Evolutionary conservation across 208 protist genomes (phyloP), one percentile per base, ranked within the genome.

Genomic region (Trypanosoma cruzi): DNA sequence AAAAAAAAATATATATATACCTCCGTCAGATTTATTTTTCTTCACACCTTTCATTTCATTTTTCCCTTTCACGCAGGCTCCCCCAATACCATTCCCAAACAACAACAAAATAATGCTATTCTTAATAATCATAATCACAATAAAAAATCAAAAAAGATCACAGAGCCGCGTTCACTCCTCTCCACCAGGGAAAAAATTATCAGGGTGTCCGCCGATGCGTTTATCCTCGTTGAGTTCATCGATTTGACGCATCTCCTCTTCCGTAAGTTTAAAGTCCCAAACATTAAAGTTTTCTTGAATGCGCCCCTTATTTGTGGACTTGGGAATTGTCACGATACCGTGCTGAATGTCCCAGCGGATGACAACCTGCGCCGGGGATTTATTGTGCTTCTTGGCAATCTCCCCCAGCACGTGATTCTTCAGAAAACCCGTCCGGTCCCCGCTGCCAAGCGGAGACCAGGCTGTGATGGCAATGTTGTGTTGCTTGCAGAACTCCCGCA

Each of bases 201-300:
- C 69, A 1, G 85, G 82, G 56, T 85, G 40, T 10, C 56, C 53
- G 28, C 82, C 77, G 24, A 85, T 63, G 31, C 87, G 85, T 42
- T 75, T 74, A 54, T 85, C 64, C 46, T 71, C 64, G 50, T 87
- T 73, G 40, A 95, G 58, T 2, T 29, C 42, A 70, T 83, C 77
- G 40, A 98, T 80, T 32, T 31, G 26, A 20, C 59, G 40, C 79
- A 97, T 85, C 22, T 97, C 90, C 22, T 84, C 77, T 28, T 85
- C 67, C 2, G 64, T 64, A 13, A 99, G 70, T 58, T 85, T 55
- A 77, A 98, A 98, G 70, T 95, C 76, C 60, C 92, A 96, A 0
- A 98, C 67, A 57, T 84, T 58, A 18, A 96, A 80, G 75, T 98
- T 98, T 65, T 97, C 64, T n/a, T 58, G 64, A 52, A 98, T 97